Evolutionary conservation across 371 early-diverging fungal genomes (phyloP), one percentile per base, ranked within the genome.

Genomic region (Cladochytrium tenue): DNA sequence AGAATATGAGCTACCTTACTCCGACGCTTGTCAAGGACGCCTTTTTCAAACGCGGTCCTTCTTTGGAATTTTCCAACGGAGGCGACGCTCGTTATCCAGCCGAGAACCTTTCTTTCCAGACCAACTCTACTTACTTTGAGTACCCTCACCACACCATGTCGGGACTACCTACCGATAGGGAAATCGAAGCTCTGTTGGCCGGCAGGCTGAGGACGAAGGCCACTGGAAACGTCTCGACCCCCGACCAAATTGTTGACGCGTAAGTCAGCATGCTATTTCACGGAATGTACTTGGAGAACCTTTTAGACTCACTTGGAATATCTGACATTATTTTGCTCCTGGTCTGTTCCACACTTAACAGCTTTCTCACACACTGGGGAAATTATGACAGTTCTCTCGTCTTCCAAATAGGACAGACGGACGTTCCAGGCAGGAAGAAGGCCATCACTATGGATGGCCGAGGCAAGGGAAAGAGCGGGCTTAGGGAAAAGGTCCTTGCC

Each of bases 81-180:
- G 27, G 15, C 51, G 15, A 53, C 51, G 52, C 55, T 51, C 25
- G 53, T 26, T 43, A 66, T 0, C 70, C 70, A 27, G 51, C 33
- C 32, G 58, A 58, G 30, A 20, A 25, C 26, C 56, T 74, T 5
- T 36, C 62, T 55, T 67, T 72, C 64, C 32, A 60, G 17, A 72
- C 65, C 62, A 58, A 51, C 13, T 60, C 62, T 25, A 68, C 77
- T 1, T 81, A 72, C 62, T 76, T 56, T 56, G 79, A 89, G 62
- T 92, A 94, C 71, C 93, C 92, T 10, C 88, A 88, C 69, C 75
- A 84, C 4, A 67, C 81, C 0, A 74, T 88, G 36, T 92, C 86
- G 60, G 86, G 87, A 4, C 76, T 96, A 50, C 95, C 95, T 0
- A 84, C 88, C 0, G 94, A 93, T 70, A 64, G 82, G 10, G 95